Percentiles rank a stretch among this genome's conserved stretches.
phyloP scores from a whole-genome alignment of 495 filamentous ascomycete genomes.

The Penicillium soppii region DNA sequence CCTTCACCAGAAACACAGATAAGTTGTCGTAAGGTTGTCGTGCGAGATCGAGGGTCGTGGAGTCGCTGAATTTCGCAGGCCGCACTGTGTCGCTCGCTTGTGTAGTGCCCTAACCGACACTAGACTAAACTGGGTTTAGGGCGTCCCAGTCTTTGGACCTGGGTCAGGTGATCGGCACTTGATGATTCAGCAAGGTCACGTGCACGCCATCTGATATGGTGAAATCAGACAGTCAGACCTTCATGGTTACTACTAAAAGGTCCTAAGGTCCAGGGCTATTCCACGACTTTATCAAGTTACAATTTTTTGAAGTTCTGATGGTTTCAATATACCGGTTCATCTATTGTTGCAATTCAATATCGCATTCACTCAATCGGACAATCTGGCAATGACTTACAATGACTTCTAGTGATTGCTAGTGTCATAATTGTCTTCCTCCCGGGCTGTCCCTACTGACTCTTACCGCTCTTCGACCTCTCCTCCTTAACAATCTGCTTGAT shows the following conservation, averaged over 20 bases:
- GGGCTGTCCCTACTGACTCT: slow-evolving; percentile 19
- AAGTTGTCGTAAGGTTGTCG: slow-evolving; percentile 46
- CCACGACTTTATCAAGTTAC: no score
- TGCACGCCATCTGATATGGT: neutral
- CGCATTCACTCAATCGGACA: no score
- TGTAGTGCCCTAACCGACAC: slow-evolving; percentile 42
- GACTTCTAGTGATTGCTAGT: neutral
- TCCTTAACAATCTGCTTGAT: slow-evolving; percentile 56
- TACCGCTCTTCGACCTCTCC: slow-evolving; percentile 46
- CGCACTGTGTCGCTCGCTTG: slow-evolving; percentile 47
- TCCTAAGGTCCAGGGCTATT: no score
- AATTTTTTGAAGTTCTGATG: no score
- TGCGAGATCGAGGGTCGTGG: slow-evolving; percentile 42
- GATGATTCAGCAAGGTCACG: slow-evolving; percentile 19
- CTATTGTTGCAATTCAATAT: no score
- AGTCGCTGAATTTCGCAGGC: slow-evolving; percentile 47
- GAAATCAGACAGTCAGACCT: no score
- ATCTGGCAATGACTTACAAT: no score
- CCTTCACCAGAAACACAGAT: slow-evolving; percentile 51
- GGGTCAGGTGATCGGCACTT: slow-evolving; percentile 11
- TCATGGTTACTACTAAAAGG: no score
- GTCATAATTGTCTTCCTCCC: neutral
- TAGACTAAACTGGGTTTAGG: slow-evolving; percentile 24
- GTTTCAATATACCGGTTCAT: no score
- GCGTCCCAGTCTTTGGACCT: slow-evolving; percentile 12